These are phyloP conservation scores for Umbelopsis isabellina DNA, from an alignment of 192 early-diverging fungal genomes.

Conservation along the genomic window DNA sequence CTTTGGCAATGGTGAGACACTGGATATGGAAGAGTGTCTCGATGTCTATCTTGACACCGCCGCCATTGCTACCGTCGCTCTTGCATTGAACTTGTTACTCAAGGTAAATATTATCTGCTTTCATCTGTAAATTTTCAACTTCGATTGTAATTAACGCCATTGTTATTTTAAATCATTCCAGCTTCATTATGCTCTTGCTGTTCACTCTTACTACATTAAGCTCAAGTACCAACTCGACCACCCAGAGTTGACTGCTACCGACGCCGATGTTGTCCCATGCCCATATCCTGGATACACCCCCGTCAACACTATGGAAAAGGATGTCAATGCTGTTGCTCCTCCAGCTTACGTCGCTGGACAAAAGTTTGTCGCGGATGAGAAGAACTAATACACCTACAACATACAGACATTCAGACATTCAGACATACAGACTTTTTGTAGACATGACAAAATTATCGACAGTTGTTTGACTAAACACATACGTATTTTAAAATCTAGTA, in stretches of 20 bases:
- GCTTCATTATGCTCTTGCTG: conserved; percentile 39
- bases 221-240: conserved; percentile 23
- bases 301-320: conserved; percentile 22
- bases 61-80: conserved; percentile 26
- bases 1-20: conserved; percentile 13
- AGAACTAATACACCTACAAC: conserved; percentile 19
- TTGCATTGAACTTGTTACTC: conserved; percentile 35
- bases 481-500: too few relatives aligned
- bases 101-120: conserved; percentile 22
- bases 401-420: not conserved
- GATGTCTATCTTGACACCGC: conserved; percentile 33
- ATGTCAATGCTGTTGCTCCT: conserved; percentile 18
- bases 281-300: conserved; percentile 28
- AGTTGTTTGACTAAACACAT: not conserved
- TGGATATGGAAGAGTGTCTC: conserved; percentile 34
- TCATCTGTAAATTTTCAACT: not conserved
- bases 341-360: conserved; percentile 38
- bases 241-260: not conserved
- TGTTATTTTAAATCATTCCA: conserved; percentile 14
- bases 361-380: conserved; percentile 38
- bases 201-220: conserved; percentile 23
- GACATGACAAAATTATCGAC: conserved; percentile 9
- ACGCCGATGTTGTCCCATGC: conserved; percentile 23
- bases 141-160: not conserved
- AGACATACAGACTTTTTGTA: conserved; percentile 10